Evolutionary conservation across 2,329 filamentous ascomycete genomes (phyloP), one percentile per base, ranked within the genome.

Genomic region (Penicillium sp.): DNA sequence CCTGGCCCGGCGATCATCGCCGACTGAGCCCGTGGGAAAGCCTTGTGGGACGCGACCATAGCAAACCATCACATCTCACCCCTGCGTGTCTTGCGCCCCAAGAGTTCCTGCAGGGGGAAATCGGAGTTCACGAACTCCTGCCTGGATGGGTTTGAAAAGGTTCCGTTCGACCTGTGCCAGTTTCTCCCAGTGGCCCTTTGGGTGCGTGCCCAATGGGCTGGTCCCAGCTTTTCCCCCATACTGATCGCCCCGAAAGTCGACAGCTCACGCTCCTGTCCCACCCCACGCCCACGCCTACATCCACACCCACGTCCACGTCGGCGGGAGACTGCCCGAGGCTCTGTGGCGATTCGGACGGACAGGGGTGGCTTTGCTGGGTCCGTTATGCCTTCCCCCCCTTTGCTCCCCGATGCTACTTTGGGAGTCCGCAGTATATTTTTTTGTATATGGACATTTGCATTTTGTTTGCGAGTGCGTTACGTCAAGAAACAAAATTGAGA

Each of bases 31-130:
- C 27, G n/a, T n/a, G n/a, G n/a, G n/a, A n/a, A n/a, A n/a, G n/a
- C n/a, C n/a, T n/a, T n/a, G n/a, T n/a, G n/a, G n/a, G n/a, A n/a
- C n/a, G n/a, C n/a, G n/a, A n/a, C n/a, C n/a, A n/a, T n/a, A n/a
- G n/a, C n/a, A n/a, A n/a, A n/a, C n/a, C n/a, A n/a, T n/a, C n/a
- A n/a, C n/a, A n/a, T n/a, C n/a, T n/a, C n/a, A n/a, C n/a, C n/a
- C n/a, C n/a, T n/a, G n/a, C n/a, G n/a, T n/a, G n/a, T n/a, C n/a
- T n/a, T n/a, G n/a, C n/a, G n/a, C n/a, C n/a, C n/a, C n/a, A n/a
- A n/a, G n/a, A n/a, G 48, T 48, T 51, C 48, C 48, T 51, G 48
- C 48, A 51, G 43, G 47, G 43, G n/a, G n/a, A n/a, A n/a, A 45
- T 49, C 36, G 36, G 38, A 44, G 38, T n/a, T 50, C 42, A 46